Evolutionary conservation across 352 stramenopile species (phyloP).

Genomic region (Blastocystis sp.): DNA sequence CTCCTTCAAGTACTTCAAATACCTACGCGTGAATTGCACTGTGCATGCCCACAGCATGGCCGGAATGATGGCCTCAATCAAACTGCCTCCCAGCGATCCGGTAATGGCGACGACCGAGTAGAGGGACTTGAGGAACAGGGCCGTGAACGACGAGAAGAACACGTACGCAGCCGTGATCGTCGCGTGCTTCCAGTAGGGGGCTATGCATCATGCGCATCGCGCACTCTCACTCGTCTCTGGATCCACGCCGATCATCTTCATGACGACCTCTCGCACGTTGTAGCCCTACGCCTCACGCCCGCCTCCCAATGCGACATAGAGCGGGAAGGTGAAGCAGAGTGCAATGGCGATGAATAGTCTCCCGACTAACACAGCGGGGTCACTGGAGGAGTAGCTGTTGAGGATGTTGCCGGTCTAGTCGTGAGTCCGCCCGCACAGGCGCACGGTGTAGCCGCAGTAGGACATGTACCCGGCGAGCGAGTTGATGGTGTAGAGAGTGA

Average conservation of each 20-base stretch:
- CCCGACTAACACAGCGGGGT: conserved; percentile 34
- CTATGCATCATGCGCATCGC: not conserved
- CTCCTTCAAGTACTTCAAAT: conserved; percentile 44
- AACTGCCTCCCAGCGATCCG: conserved; percentile 47
- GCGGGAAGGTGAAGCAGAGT: conserved; percentile 68
- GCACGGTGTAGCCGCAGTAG: conserved; percentile 61
- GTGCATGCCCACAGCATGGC: conserved; percentile 7
- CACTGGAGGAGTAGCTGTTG: conserved; percentile 19
- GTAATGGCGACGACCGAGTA: conserved; percentile 57
- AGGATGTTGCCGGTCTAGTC: conserved; percentile 60
- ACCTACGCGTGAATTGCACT: not conserved
- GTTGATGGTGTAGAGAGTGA: conserved; percentile 61
- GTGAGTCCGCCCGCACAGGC: not conserved
- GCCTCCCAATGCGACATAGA: conserved; percentile 25
- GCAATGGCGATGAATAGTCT: conserved; percentile 61
- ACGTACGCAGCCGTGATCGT: conserved; percentile 55
- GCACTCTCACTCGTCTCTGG: not conserved
- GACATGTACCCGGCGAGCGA: conserved; percentile 64
- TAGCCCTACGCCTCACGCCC: conserved; percentile 5
- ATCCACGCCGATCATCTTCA: conserved; percentile 46
- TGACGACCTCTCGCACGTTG: conserved; percentile 55
- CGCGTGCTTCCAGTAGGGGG: conserved; percentile 49
- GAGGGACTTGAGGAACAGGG: conserved; percentile 48
- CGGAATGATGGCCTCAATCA: conserved; percentile 65
- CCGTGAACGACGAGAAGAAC: conserved; percentile 49